phyloP scores from a whole-genome alignment of 129 eudicot genomes.

The Chrysanthemum seticuspe region DNA sequence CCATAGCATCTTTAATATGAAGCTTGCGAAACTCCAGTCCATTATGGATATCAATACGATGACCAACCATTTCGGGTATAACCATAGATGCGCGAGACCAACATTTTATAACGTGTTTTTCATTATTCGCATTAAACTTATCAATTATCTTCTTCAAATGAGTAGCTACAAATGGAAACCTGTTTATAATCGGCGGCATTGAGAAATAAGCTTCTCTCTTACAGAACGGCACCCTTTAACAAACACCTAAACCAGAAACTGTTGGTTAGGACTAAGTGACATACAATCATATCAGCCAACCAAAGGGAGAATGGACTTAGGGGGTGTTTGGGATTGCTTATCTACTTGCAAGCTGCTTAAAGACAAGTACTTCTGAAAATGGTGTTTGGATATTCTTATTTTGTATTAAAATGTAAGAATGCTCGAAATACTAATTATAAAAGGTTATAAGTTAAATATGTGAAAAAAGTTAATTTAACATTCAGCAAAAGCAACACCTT shows the following conservation, averaged over 20 bases:
- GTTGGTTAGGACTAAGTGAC: not conserved
- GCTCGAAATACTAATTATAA: too few species aligned
- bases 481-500: too few species aligned
- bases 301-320: not conserved
- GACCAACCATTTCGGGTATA: slow-evolving; percentile 57
- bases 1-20: slow-evolving; percentile 44
- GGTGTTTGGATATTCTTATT: too few species aligned
- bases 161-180: slow-evolving; percentile 53
- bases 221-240: slow-evolving; percentile 14
- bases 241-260: not conserved
- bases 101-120: slow-evolving; percentile 37
- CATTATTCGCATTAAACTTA: slow-evolving; percentile 34
- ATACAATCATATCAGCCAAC: slow-evolving; percentile 5
- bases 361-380: too few species aligned
- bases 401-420: too few species aligned
- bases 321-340: not conserved
- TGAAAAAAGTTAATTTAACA: too few species aligned
- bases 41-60: slow-evolving; percentile 41
- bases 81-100: slow-evolving; percentile 56
- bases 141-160: slow-evolving; percentile 38
- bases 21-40: slow-evolving; percentile 40
- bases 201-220: slow-evolving; percentile 3
- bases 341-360: too few species aligned
- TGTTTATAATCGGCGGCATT: slow-evolving; percentile 41
- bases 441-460: too few species aligned